These are phyloP conservation scores for Pythium volutum DNA, from an alignment of 352 stramenopile species.

Conservation along the genomic window DNA sequence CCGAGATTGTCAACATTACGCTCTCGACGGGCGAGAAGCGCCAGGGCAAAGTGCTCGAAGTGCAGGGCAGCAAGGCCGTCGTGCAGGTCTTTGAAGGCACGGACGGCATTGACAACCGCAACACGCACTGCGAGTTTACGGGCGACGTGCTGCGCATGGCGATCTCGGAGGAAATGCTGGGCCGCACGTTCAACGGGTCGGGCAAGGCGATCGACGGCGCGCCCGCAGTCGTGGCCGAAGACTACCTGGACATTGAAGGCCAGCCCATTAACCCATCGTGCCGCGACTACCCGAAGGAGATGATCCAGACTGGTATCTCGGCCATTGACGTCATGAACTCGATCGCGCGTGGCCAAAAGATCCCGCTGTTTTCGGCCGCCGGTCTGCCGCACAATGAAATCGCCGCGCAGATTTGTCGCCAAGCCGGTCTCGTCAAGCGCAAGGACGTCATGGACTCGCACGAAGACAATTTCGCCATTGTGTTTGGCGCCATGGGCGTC, in stretches of 20 bases:
- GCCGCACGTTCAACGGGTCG: constrained; percentile 96
- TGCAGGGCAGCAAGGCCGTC: constrained; percentile 95
- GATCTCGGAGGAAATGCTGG: constrained; percentile 99
- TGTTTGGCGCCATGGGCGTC: constrained; percentile 99
- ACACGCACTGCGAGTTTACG: constrained; percentile 98
- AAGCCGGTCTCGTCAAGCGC: constrained; percentile 97
- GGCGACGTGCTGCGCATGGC: constrained; percentile 99
- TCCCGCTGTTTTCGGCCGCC: constrained; percentile 98
- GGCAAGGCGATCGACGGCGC: constrained; percentile 98
- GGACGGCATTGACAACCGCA: constrained; percentile 98
- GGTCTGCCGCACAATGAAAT: constrained; percentile 99
- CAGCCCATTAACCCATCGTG: constrained; percentile 99
- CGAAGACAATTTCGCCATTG: constrained; percentile 99
- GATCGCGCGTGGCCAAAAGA: constrained; percentile 99
- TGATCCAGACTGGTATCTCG: constrained; percentile 99
- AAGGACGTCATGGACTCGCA: constrained; percentile 98
- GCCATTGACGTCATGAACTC: constrained; percentile 99
- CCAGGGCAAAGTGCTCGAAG: constrained; percentile 94
- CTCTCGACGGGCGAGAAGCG: constrained; percentile 95
- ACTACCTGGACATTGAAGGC: constrained; percentile 99
- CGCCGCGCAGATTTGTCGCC: constrained; percentile 98
- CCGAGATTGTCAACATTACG: constrained; percentile 99
- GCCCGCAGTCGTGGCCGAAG: constrained; percentile 96
- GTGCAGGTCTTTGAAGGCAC: constrained; percentile 99
- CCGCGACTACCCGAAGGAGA: constrained; percentile 99